Percentiles rank a stretch among this genome's conserved stretches.
Conservation (phyloP, 164 flowering plant genomes). For the Kingdonia uniflora region DNA sequence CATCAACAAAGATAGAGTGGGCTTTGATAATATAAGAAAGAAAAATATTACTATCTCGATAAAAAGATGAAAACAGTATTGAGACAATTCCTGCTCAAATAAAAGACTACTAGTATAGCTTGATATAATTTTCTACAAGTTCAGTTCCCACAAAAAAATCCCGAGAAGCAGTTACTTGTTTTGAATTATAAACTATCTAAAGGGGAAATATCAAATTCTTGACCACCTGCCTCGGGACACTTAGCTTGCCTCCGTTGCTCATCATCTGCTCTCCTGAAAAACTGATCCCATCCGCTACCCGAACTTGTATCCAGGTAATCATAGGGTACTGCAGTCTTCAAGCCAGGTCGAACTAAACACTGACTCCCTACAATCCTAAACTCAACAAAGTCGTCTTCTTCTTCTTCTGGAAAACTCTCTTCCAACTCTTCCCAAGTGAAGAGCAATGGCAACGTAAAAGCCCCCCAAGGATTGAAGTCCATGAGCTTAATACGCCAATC, state of each 20-base stretch:
- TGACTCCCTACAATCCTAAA: constrained; percentile 68
- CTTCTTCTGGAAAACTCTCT: constrained; percentile 10
- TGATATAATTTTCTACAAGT: too few relatives aligned
- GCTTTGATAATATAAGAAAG: too few relatives aligned
- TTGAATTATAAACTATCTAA: too few relatives aligned
- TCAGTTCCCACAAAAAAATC: too few relatives aligned
- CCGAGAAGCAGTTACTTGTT: too few relatives aligned
- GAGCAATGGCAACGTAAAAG: constrained; percentile 63
- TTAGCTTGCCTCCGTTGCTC: constrained; percentile 35
- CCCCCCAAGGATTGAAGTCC: constrained; percentile 90
- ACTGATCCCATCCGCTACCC: constrained; percentile 98
- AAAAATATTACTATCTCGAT: too few relatives aligned
- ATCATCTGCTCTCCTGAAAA: constrained; percentile 61
- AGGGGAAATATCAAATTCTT: too few relatives aligned
- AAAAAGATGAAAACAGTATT: too few relatives aligned
- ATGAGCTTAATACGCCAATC: constrained; percentile 59
- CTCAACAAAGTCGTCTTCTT: constrained; percentile 21
- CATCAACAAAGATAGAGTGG: too few relatives aligned
- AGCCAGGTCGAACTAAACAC: constrained; percentile 70
- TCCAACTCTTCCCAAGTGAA: constrained; percentile 87
- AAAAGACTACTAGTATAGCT: too few relatives aligned
- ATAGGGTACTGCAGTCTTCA: constrained; percentile 91
- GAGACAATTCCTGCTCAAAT: too few relatives aligned
- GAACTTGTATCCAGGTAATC: constrained; percentile 77
- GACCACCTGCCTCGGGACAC: constrained; percentile 32